Percentiles rank a stretch among this genome's conserved stretches.
Conservation (phyloP, 768 basidiomycete genomes). For the Kwoniella europaea region DNA sequence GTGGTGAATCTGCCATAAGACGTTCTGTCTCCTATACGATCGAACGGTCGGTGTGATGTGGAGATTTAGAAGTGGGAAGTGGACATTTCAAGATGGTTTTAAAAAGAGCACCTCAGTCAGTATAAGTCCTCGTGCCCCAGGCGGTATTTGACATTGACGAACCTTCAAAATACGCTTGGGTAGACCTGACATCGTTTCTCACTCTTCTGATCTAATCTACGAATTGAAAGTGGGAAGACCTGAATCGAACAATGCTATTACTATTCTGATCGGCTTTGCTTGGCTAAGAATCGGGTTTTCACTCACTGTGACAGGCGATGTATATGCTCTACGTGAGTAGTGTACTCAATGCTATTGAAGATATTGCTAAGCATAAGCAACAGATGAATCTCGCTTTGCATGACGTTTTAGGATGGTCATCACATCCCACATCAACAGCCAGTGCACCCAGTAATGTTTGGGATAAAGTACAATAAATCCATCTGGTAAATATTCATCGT, state of each 20-base stretch:
- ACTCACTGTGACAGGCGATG: too few relatives aligned
- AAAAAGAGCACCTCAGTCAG: too few relatives aligned
- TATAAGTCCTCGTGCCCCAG: too few relatives aligned
- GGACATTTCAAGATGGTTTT: background rate
- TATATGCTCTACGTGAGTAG: too few relatives aligned
- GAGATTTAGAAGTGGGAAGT: background rate
- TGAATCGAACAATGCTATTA: too few relatives aligned
- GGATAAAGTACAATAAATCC: background rate
- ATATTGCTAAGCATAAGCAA: background rate
- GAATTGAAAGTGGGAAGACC: background rate
- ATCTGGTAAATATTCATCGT: background rate
- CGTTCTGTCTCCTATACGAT: slow-evolving; percentile 89
- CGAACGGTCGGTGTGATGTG: background rate
- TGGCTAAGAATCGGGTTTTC: too few relatives aligned
- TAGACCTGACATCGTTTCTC: slow-evolving; percentile 45
- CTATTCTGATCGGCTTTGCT: too few relatives aligned
- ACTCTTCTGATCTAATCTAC: background rate
- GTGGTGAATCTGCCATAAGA: slow-evolving; percentile 92
- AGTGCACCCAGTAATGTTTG: too few relatives aligned
- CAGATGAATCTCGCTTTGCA: too few relatives aligned
- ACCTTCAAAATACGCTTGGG: slow-evolving; percentile 58
- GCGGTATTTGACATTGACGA: background rate
- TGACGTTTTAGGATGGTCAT: too few relatives aligned
- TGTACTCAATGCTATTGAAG: background rate
- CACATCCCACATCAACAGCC: background rate